A percentile compares a stretch with the other conserved stretches of the same genome.
These are phyloP conservation scores for Colletotrichum acutatum DNA, from an alignment of 2,329 filamentous ascomycete genomes.

Conservation along the genomic window DNA sequence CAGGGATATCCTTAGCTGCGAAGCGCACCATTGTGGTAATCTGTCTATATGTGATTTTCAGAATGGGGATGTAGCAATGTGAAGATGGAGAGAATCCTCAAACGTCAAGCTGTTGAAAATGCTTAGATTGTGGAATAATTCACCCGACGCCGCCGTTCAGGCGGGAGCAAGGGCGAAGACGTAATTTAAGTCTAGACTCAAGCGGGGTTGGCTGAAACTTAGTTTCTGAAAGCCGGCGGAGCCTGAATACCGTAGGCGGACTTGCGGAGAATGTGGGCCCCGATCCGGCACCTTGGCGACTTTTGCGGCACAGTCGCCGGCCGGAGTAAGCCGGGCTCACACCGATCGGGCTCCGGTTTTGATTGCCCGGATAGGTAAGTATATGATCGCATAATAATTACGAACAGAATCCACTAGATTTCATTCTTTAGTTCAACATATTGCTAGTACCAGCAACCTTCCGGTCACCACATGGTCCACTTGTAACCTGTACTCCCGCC, in stretches of 20 bases:
- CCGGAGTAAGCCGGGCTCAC: background rate
- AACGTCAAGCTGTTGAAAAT: background rate
- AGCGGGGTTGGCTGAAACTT: conserved; percentile 10
- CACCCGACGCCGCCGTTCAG: background rate
- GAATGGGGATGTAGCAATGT: background rate
- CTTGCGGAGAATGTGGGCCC: background rate
- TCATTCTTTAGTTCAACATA: no score
- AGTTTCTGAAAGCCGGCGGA: background rate
- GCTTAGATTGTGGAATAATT: background rate
- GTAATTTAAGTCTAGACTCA: background rate
- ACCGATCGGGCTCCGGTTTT: background rate
- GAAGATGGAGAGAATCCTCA: background rate
- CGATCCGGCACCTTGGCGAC: background rate
- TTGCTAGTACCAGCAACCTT: no score
- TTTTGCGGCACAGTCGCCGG: background rate
- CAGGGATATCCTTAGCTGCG: conserved; percentile 28
- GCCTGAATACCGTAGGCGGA: conserved; percentile 1
- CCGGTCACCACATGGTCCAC: no score
- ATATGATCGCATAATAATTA: no score
- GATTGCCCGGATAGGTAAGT: no score
- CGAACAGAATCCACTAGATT: background rate
- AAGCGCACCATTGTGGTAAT: conserved; percentile 19
- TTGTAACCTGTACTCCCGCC: no score
- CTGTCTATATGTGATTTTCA: background rate
- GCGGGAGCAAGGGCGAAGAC: background rate